These are phyloP conservation scores for Microdochium nivale DNA, from an alignment of 2,329 filamentous ascomycete species.

Conservation along the genomic window DNA sequence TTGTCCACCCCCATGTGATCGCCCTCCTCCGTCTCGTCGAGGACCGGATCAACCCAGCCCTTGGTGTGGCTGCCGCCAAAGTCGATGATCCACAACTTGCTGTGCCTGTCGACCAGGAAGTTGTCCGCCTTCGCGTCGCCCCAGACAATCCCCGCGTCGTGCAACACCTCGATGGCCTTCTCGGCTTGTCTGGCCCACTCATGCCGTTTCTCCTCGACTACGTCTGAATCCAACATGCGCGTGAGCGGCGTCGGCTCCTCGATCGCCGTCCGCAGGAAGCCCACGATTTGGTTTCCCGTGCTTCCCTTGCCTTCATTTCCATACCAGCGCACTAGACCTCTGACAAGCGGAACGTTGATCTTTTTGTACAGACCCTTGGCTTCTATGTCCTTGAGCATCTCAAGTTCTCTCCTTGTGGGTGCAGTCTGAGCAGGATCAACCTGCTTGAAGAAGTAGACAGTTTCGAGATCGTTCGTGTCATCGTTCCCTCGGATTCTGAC, in stretches of 20 bases:
- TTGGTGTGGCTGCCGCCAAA: slow-evolving; percentile 26
- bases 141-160: slow-evolving; percentile 23
- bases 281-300: slow-evolving; percentile 2
- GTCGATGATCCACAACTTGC: slow-evolving; percentile 27
- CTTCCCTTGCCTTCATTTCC: not conserved
- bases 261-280: slow-evolving; percentile 3
- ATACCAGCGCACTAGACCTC: slow-evolving; percentile 1
- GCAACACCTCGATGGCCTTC: slow-evolving; percentile 12
- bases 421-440: slow-evolving; percentile 1
- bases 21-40: slow-evolving; percentile 22
- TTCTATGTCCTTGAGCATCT: slow-evolving; percentile 2
- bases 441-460: slow-evolving; percentile 3
- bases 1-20: slow-evolving; percentile 19
- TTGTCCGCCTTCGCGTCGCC: slow-evolving; percentile 30
- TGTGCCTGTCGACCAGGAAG: slow-evolving; percentile 25
- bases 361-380: not conserved
- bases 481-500: not conserved
- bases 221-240: slow-evolving; percentile 3
- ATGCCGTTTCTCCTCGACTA: slow-evolving; percentile 4
- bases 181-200: slow-evolving; percentile 3
- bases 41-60: slow-evolving; percentile 24
- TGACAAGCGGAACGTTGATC: slow-evolving; percentile 1
- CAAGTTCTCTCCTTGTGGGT: slow-evolving; percentile 3
- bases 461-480: not conserved
- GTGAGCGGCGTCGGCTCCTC: slow-evolving; percentile 4